Evolutionary conservation across 305 asterid genomes (phyloP).

Genomic region (Fraxinus dipetala): DNA sequence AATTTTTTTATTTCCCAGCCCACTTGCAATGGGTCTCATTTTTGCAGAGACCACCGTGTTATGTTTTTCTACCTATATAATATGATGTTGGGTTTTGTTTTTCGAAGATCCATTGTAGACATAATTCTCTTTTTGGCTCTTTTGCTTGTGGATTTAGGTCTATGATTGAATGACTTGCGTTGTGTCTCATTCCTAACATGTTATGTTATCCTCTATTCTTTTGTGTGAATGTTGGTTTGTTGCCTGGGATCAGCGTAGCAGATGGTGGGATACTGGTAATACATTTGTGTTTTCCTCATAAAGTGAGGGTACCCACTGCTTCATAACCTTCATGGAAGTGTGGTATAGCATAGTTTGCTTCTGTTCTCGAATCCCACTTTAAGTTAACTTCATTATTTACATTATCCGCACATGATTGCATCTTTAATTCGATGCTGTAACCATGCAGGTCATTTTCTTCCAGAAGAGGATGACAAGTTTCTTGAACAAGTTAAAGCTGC

Average conservation of each 20-base stretch:
- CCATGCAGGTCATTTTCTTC: constrained; percentile 76
- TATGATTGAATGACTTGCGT: not conserved
- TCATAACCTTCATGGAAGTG: not conserved
- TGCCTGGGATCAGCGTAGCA: not conserved
- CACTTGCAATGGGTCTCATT: not conserved
- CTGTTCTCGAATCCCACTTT: not conserved
- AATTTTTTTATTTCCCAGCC: not conserved
- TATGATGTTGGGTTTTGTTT: not conserved
- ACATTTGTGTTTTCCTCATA: not conserved
- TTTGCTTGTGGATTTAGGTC: not conserved
- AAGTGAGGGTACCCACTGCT: not conserved
- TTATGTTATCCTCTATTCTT: not conserved
- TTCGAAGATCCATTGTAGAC: not conserved
- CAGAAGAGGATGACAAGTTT: constrained; percentile 80
- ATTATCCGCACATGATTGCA: not conserved
- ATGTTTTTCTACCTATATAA: not conserved
- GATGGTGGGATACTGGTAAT: not conserved
- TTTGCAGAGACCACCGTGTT: not conserved
- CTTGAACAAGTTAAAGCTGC: constrained; percentile 80
- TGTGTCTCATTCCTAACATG: not conserved
- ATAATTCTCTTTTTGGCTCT: not conserved
- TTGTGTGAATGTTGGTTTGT: not conserved
- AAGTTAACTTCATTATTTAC: not conserved
- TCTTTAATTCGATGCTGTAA: constrained; percentile 4
- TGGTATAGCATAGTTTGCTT: not conserved